A percentile compares a stretch with the other conserved stretches of the same genome.
Evolutionary conservation across 2,329 filamentous ascomycete species (phyloP).

Genomic region (Malbranchea zuffiana): DNA sequence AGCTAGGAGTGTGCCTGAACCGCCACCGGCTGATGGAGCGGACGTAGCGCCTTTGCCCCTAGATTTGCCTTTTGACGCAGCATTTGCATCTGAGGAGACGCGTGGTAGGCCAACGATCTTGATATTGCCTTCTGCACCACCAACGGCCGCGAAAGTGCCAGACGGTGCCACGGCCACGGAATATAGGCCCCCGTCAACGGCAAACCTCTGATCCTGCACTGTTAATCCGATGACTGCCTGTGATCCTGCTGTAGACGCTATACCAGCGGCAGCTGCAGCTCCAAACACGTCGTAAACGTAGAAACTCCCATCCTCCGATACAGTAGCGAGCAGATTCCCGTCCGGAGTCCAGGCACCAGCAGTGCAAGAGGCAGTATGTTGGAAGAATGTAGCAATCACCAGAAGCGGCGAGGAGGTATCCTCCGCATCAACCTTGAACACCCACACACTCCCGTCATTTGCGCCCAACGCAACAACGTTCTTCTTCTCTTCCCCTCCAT

Average conservation of each 20-base stretch:
- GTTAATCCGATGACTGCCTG: conserved; percentile 68
- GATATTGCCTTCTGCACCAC: conserved; percentile 77
- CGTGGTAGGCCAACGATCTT: conserved; percentile 76
- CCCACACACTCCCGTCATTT: conserved; percentile 86
- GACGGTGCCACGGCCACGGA: conserved; percentile 73
- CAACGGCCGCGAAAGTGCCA: conserved; percentile 69
- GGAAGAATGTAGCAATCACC: conserved; percentile 84
- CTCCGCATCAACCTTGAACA: conserved; percentile 69
- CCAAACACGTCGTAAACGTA: conserved; percentile 92
- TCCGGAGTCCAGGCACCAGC: conserved; percentile 86
- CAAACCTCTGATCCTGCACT: conserved; percentile 75
- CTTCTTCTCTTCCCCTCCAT: conserved; percentile 42
- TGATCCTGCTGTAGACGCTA: conserved; percentile 44
- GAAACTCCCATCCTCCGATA: conserved; percentile 76
- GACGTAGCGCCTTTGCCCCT: conserved; percentile 37
- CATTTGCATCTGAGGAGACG: conserved; percentile 33
- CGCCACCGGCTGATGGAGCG: conserved; percentile 43
- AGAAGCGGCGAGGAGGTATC: conserved; percentile 54
- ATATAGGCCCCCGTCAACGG: conserved; percentile 82
- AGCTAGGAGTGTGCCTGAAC: conserved; percentile 66
- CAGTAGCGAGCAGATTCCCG: conserved; percentile 73
- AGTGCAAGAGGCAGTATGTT: conserved; percentile 76
- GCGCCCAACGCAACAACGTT: conserved; percentile 83
- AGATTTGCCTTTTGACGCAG: conserved; percentile 40
- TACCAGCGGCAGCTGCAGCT: conserved; percentile 55